Percentiles rank a stretch among this genome's conserved stretches.
These are phyloP conservation scores for Funneliformis mosseae DNA, from an alignment of 192 early-diverging fungal genomes.

Conservation along the genomic window DNA sequence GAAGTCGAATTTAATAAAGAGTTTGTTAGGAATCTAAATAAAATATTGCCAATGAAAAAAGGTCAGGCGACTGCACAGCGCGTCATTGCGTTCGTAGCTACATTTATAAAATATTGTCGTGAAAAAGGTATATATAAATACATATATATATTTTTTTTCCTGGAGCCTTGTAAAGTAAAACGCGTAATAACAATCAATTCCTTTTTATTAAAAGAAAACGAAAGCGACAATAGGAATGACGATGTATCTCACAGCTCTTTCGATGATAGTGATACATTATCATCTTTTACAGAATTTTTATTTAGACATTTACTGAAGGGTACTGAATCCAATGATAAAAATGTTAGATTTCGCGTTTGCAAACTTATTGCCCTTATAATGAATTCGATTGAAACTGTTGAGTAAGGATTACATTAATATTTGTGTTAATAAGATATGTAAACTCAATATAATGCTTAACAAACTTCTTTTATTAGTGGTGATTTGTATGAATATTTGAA, in stretches of 20 bases:
- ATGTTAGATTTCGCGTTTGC: conserved; percentile 73
- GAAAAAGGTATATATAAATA: conserved; percentile 72
- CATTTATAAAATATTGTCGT: conserved; percentile 71
- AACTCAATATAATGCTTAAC: not conserved
- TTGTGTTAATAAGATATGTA: not conserved
- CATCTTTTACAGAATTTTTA: conserved; percentile 72
- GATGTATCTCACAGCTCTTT: conserved; percentile 23
- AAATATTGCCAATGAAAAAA: conserved; percentile 74
- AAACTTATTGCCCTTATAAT: conserved; percentile 76
- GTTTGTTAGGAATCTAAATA: conserved; percentile 79
- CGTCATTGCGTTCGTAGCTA: conserved; percentile 71
- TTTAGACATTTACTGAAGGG: conserved; percentile 74
- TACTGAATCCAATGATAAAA: conserved; percentile 78
- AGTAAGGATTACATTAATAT: conserved; percentile 52
- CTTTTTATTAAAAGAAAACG: conserved; percentile 2
- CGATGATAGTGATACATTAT: conserved; percentile 56
- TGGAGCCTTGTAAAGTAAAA: no score
- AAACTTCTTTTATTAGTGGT: conserved; percentile 51
- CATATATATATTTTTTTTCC: no score
- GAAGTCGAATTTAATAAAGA: conserved; percentile 75
- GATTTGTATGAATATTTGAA: conserved; percentile 73
- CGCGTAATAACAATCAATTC: not conserved
- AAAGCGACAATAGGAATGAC: not conserved
- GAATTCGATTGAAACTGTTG: conserved; percentile 74
- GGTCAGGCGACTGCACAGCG: conserved; percentile 70